These are phyloP conservation scores for Fusarium longipes DNA, from an alignment of 2,329 filamentous ascomycete genomes.

Conservation along the genomic window DNA sequence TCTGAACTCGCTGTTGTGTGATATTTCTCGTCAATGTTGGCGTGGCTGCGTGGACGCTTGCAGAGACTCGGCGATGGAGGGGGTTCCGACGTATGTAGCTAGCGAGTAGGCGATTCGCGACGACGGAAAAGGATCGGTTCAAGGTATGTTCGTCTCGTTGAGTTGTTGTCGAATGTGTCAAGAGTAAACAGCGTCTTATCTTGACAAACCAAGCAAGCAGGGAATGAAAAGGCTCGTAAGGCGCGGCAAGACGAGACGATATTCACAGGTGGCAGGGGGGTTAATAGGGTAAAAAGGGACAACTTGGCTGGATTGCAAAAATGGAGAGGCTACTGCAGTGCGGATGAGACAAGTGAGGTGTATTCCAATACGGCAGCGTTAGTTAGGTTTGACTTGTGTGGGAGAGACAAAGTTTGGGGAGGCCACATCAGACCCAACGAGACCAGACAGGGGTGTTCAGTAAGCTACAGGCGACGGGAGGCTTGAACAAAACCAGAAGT, in stretches of 20 bases:
- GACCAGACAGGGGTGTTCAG: conserved; percentile 29
- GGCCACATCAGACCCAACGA: conserved; percentile 36
- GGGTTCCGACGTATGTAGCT: conserved; percentile 5
- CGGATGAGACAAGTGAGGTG: conserved; percentile 30
- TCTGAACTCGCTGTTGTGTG: background rate
- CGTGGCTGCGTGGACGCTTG: conserved; percentile 16
- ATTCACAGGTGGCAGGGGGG: conserved; percentile 31
- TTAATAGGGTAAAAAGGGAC: conserved; percentile 39
- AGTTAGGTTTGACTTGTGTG: conserved; percentile 21
- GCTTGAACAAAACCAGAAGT: conserved; percentile 35
- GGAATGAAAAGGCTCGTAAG: conserved; percentile 30
- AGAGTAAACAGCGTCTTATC: conserved; percentile 17
- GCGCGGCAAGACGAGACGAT: conserved; percentile 31
- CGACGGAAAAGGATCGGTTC: conserved; percentile 27
- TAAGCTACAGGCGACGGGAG: conserved; percentile 29
- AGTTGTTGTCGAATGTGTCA: conserved; percentile 16
- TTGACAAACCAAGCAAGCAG: conserved; percentile 27
- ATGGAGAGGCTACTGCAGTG: conserved; percentile 36
- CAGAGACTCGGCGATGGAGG: conserved; percentile 14
- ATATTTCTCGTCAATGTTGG: conserved; percentile 8
- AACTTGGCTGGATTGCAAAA: conserved; percentile 45
- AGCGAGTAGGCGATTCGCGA: conserved; percentile 28
- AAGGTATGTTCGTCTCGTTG: conserved; percentile 26
- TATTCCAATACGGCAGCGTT: background rate
- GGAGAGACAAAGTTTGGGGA: conserved; percentile 40